Evolutionary conservation across 257 asterid species (phyloP), one percentile per base, ranked within the genome.

Genomic region (Fraxinus anomala): DNA sequence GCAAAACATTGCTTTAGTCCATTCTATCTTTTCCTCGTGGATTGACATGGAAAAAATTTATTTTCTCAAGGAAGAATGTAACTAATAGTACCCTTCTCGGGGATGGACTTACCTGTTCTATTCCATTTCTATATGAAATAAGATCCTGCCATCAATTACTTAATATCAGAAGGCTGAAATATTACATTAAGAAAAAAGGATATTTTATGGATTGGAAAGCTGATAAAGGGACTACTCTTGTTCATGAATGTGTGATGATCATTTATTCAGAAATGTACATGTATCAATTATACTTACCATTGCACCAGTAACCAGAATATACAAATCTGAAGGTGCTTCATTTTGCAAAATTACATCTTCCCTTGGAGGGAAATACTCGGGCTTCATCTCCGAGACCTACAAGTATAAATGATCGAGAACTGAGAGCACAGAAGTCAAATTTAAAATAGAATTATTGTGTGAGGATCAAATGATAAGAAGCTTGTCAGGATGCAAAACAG

Each of bases 91-190:
- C 51, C 71, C 40, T 73, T 19, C n/a, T 31, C 1, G 5, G 31
- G 34, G 14, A 39, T 17, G 70, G 65, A 66, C 49, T 80, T 47
- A 91, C 97, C 91, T 85, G 79, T 67, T 90, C 93, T 31, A 37
- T 19, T 70, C 87, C 86, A 42, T 82, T 85, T 79, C 37, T 85
- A 28, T 80, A 73, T 44, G 78, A 21, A 72, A 93, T 80, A 69
- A 89, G 87, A 70, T 93, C 98, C 97, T 93, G 89, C 13, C 72
- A 79, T 30, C 78, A 73, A 80, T 70, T 78, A 37, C 79, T 74
- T 40, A 80, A 28, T 68, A 74, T 82, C 49, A 81, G 79, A 70
- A 69, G 42, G 51, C 34, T 14, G 30, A 75, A 31, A 34, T 42
- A 73, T 73, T 34, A 68, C 72, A 69, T 61, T 24, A 24, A 12